A percentile compares a stretch with the other conserved stretches of the same genome.
These are phyloP conservation scores for Exutisphaerella laricina DNA, from an alignment of 2,329 filamentous ascomycete species.

Conservation along the genomic window DNA sequence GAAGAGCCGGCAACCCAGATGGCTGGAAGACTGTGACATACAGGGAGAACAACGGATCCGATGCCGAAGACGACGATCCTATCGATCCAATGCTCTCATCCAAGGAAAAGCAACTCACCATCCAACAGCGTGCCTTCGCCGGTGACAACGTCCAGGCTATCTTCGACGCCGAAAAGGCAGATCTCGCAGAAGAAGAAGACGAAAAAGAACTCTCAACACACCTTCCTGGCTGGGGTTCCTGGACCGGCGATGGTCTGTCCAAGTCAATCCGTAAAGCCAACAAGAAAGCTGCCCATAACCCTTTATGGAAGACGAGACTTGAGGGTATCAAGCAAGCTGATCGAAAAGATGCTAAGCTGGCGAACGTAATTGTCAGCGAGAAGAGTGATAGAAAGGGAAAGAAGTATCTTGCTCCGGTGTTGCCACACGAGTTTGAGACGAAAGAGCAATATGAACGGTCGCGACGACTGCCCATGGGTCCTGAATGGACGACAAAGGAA, in stretches of 20 bases:
- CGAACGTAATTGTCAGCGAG: conserved; percentile 87
- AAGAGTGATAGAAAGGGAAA: conserved; percentile 85
- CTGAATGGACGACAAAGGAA: conserved; percentile 95
- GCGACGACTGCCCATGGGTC: conserved; percentile 78
- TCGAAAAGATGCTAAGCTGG: conserved; percentile 74
- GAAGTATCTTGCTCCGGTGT: conserved; percentile 74
- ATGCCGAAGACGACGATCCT: conserved; percentile 22
- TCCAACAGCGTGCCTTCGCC: conserved; percentile 75
- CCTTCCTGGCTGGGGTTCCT: conserved; percentile 91
- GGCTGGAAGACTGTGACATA: conserved; percentile 43
- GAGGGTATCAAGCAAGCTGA: conserved; percentile 66
- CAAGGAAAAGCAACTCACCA: conserved; percentile 55
- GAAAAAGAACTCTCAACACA: conserved; percentile 76
- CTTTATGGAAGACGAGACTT: conserved; percentile 54
- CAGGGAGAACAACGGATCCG: conserved; percentile 29
- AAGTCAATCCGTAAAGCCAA: conserved; percentile 62
- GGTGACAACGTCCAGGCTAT: conserved; percentile 76
- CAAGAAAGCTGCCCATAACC: conserved; percentile 44
- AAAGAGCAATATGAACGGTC: conserved; percentile 85
- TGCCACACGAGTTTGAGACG: conserved; percentile 88
- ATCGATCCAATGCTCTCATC: conserved; percentile 25
- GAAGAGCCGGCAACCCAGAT: conserved; percentile 31
- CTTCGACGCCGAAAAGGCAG: conserved; percentile 75
- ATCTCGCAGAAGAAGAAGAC: conserved; percentile 66
- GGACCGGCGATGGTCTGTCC: conserved; percentile 79